These are phyloP conservation scores for Prosopis cineraria DNA, from an alignment of 306 rosid species.

Conservation along the genomic window DNA sequence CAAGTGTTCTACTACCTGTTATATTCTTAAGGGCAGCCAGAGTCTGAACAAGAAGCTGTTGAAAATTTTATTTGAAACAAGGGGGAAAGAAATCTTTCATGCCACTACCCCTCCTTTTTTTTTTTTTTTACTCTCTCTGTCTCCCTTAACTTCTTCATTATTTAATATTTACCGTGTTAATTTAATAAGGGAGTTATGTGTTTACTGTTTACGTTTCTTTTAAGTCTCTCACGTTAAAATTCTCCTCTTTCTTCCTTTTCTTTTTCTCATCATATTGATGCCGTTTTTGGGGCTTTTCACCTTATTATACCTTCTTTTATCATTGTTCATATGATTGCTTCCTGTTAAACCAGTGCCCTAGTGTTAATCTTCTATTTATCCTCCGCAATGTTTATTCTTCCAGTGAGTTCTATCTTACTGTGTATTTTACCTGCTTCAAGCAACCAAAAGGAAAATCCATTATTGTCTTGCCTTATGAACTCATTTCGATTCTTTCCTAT, in stretches of 20 bases:
- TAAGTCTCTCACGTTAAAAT: slow-evolving; percentile 15
- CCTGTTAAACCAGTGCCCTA: neutral
- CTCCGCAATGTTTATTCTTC: neutral
- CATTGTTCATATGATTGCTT: neutral
- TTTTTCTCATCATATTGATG: neutral
- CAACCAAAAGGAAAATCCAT: neutral
- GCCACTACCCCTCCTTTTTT: neutral
- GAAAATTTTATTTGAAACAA: slow-evolving; percentile 11
- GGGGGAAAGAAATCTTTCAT: slow-evolving; percentile 25
- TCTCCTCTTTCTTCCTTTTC: neutral
- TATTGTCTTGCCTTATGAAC: neutral
- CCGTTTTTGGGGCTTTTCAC: neutral
- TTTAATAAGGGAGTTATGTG: slow-evolving; percentile 34
- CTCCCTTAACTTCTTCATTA: slow-evolving; percentile 20
- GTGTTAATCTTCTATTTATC: neutral
- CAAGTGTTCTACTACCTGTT: slow-evolving; percentile 33
- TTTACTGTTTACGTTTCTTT: slow-evolving; percentile 26
- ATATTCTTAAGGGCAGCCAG: slow-evolving; percentile 19
- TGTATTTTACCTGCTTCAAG: neutral
- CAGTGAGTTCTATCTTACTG: neutral
- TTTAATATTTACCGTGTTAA: slow-evolving; percentile 17
- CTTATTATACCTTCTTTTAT: neutral
- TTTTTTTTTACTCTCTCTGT: too few relatives aligned
- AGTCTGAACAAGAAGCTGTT: slow-evolving; percentile 30
- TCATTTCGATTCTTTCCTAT: neutral